phyloP scores from a whole-genome alignment of 768 basidiomycete genomes.

The Mycena indigotica region DNA sequence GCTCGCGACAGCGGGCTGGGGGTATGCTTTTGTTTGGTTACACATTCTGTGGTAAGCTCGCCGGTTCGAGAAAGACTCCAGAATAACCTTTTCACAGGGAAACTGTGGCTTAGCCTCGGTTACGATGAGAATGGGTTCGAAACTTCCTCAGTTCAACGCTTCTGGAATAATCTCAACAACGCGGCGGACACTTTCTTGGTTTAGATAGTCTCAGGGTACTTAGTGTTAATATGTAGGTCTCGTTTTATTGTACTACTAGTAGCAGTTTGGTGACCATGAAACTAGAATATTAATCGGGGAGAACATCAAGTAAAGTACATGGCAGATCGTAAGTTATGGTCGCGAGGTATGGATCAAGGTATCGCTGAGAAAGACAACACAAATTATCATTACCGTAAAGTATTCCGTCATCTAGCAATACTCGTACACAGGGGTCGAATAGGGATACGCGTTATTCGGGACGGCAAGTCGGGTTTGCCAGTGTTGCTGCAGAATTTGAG shows the following conservation, averaged over 20 bases:
- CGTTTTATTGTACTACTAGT: too few species aligned
- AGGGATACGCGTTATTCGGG: not conserved
- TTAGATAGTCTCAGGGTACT: constrained; percentile 9
- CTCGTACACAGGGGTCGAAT: too few species aligned
- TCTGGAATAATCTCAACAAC: constrained; percentile 63
- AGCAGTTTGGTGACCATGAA: too few species aligned
- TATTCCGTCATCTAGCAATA: too few species aligned
- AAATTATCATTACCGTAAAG: too few species aligned
- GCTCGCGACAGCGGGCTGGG: constrained; percentile 76
- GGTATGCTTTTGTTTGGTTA: constrained; percentile 85
- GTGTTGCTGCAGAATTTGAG: not conserved
- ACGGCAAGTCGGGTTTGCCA: not conserved
- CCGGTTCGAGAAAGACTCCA: too few species aligned
- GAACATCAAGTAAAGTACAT: too few species aligned
- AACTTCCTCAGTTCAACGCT: constrained; percentile 57
- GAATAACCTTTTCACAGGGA: constrained; percentile 31
- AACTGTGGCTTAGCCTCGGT: constrained; percentile 78
- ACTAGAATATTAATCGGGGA: too few species aligned
- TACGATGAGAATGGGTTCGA: constrained; percentile 81
- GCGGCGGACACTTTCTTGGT: constrained; percentile 62
- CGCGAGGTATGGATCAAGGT: too few species aligned
- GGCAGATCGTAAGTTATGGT: too few species aligned
- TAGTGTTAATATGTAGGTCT: too few species aligned
- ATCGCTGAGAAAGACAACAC: too few species aligned
- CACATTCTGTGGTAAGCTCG: constrained; percentile 56